Conservation (phyloP, 75 land plant genomes). For the Cupressus sempervirens region DNA sequence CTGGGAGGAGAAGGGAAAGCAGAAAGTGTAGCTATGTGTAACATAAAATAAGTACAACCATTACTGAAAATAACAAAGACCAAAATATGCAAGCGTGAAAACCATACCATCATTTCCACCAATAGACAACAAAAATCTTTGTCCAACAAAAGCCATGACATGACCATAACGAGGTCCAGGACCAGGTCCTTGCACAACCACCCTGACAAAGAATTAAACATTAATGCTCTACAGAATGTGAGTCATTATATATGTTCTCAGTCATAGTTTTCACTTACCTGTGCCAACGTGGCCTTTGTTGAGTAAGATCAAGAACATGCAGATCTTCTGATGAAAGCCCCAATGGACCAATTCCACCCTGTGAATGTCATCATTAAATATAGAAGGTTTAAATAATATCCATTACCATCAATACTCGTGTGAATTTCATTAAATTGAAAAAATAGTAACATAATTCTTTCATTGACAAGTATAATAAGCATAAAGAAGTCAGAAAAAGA, state of each 20-base stretch:
- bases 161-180: slow-evolving; percentile 63
- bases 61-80: background rate
- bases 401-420: background rate
- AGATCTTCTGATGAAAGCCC: slow-evolving; percentile 51
- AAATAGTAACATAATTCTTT: background rate
- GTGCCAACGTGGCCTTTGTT: slow-evolving; percentile 52
- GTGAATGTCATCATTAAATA: background rate
- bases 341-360: slow-evolving; percentile 57
- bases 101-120: slow-evolving; percentile 52
- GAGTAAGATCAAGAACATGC: slow-evolving; percentile 52
- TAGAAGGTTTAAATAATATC: background rate
- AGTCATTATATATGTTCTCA: background rate
- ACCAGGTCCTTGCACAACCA: slow-evolving; percentile 53
- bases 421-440: background rate
- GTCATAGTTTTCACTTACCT: slow-evolving; percentile 21
- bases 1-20: background rate
- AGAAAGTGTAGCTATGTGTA: background rate
- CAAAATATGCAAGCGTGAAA: background rate
- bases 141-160: slow-evolving; percentile 54
- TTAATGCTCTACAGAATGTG: slow-evolving; percentile 1
- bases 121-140: slow-evolving; percentile 38
- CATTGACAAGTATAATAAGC: background rate
- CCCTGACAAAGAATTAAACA: slow-evolving; percentile 24
- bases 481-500: background rate
- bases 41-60: background rate